phyloP scores from a whole-genome alignment of 2,329 filamentous ascomycete genomes.

The Nemania sp. region DNA sequence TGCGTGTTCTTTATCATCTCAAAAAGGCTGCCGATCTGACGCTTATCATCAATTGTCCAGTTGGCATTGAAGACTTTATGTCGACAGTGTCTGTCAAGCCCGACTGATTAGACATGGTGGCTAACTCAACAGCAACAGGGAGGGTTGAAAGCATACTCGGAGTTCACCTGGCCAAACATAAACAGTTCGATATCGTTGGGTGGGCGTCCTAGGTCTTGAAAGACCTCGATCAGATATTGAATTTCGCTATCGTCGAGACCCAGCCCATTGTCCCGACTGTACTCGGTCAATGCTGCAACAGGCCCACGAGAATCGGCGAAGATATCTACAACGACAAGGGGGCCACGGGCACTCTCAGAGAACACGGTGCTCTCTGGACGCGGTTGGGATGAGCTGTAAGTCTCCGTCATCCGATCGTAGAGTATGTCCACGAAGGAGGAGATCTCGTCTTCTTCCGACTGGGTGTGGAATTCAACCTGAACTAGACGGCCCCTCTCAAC shows the following conservation, averaged over 20 bases:
- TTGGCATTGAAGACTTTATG: slow-evolving; percentile 78
- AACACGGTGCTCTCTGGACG: slow-evolving; percentile 75
- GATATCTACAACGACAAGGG: slow-evolving; percentile 77
- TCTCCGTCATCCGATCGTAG: slow-evolving; percentile 96
- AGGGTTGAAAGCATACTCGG: slow-evolving; percentile 66
- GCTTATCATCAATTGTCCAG: slow-evolving; percentile 89
- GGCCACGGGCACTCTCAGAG: slow-evolving; percentile 63
- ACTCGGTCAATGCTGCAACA: slow-evolving; percentile 73
- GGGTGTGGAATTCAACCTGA: slow-evolving; percentile 64
- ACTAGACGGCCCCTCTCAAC: slow-evolving; percentile 80
- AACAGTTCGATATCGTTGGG: slow-evolving; percentile 91
- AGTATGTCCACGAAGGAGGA: slow-evolving; percentile 69
- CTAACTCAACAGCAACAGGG: background rate
- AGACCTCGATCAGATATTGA: slow-evolving; percentile 88
- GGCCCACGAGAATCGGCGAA: slow-evolving; percentile 68
- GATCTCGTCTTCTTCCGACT: slow-evolving; percentile 52
- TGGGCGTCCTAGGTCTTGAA: slow-evolving; percentile 64
- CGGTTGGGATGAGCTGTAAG: slow-evolving; percentile 68
- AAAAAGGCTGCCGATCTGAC: slow-evolving; percentile 82
- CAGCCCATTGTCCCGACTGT: slow-evolving; percentile 83
- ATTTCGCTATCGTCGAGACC: slow-evolving; percentile 89
- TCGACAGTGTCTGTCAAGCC: slow-evolving; percentile 29
- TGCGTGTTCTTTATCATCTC: slow-evolving; percentile 97
- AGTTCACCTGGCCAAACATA: slow-evolving; percentile 99
- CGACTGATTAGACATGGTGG: slow-evolving; percentile 9